Evolutionary conservation across 306 rosid species (phyloP), one percentile per base, ranked within the genome.

Genomic region (Carpinus fangiana): DNA sequence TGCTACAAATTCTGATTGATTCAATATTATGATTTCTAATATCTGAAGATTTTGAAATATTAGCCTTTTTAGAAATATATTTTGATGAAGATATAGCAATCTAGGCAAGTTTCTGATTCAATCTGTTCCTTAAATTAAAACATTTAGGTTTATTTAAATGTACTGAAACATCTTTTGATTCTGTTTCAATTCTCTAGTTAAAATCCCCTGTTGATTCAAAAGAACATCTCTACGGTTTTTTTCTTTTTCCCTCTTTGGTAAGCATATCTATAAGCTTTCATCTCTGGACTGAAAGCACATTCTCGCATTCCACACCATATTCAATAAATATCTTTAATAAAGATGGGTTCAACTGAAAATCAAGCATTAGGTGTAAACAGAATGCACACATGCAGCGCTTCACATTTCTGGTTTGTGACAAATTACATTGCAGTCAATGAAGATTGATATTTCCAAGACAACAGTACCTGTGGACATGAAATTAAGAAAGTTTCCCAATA

Each of bases 401-500:
- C 23, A 55, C 23, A 16, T 8, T 50, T 31, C 65, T 41, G 23
- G 69, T 28, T 46, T 46, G 71, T 38, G 52, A 18, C 66, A 26
- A 45, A 26, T 38, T 26, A 26, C 70, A 26, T 2, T 26, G 70
- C 16, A 26, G 36, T 66, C 38, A 65, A 51, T 20, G 64, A 65
- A 65, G 51, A 4, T 51, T 5, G 7, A 20, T 1, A 51, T 59
- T 28, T 18, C 46, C 11, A 45, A 69, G 20, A 26, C 26, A 69
- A 48, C 48, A 0, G 43, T 17, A 16, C 14, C 45, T 64, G 28
- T 51, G 11, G 21, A 53, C 1, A 52, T 41, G 8, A 55, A 53
- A 38, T 31, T 61, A 75, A 67, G 41, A 75, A 23, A 57, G 45
- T 80, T 20, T 67, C 45, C 65, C 46, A 53, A 64, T n/a, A 16